These are phyloP conservation scores for Boletus patriciae DNA, from an alignment of 768 basidiomycete species.

Conservation along the genomic window DNA sequence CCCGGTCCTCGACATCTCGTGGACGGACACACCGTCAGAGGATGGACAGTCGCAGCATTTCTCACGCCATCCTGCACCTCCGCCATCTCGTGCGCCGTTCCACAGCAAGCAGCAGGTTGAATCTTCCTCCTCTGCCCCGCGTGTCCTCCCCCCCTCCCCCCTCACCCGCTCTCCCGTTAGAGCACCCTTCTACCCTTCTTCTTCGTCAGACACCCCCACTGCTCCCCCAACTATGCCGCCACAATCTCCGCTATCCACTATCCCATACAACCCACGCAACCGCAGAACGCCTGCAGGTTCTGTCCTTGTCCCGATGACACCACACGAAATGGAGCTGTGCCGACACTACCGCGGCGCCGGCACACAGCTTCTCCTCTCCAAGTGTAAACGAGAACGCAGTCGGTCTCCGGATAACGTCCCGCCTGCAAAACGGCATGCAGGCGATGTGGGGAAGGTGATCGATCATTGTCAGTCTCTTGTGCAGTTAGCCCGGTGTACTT, in stretches of 20 bases:
- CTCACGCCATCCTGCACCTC: constrained; percentile 25
- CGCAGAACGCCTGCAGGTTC: constrained; percentile 60
- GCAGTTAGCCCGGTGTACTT: background rate
- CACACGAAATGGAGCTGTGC: constrained; percentile 59
- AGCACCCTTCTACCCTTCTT: constrained; percentile 37
- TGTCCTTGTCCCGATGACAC: constrained; percentile 64
- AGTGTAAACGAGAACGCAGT: constrained; percentile 51
- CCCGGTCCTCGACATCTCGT: constrained; percentile 34
- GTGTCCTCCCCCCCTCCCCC: constrained; percentile 30
- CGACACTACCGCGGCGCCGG: constrained; percentile 58
- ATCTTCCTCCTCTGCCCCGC: constrained; percentile 23
- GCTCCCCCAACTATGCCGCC: constrained; percentile 34
- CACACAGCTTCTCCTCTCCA: constrained; percentile 47
- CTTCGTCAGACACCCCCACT: constrained; percentile 33
- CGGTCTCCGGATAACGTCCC: constrained; percentile 41
- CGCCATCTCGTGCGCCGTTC: constrained; percentile 24
- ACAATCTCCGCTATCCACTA: constrained; percentile 30
- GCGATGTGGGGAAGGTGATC: constrained; percentile 74
- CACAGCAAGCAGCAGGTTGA: constrained; percentile 23
- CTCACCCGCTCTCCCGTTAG: constrained; percentile 30
- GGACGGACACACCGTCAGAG: constrained; percentile 24
- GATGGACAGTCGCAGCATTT: constrained; percentile 24
- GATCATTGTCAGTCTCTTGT: constrained; percentile 65
- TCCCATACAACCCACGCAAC: constrained; percentile 65
- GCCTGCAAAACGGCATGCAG: constrained; percentile 52